These are phyloP conservation scores for Russula olivacea DNA, from an alignment of 768 basidiomycete species.

Conservation along the genomic window DNA sequence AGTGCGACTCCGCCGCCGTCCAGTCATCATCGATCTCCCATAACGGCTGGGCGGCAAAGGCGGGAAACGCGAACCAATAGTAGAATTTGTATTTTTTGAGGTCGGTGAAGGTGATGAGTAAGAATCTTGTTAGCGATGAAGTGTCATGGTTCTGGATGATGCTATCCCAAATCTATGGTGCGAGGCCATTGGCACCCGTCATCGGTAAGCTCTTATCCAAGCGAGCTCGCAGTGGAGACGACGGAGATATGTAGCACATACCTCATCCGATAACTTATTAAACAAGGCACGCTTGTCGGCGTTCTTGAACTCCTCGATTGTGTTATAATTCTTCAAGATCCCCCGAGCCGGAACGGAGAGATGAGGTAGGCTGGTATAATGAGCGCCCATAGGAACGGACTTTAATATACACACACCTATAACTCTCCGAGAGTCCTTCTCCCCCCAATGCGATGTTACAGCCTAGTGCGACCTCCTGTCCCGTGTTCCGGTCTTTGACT, in stretches of 20 bases:
- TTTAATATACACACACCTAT: slow-evolving; percentile 37
- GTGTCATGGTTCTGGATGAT: slow-evolving; percentile 49
- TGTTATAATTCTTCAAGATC: slow-evolving; percentile 89
- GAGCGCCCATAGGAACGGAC: not conserved
- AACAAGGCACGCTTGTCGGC: slow-evolving; percentile 87
- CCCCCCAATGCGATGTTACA: slow-evolving; percentile 59
- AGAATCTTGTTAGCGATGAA: slow-evolving; percentile 62
- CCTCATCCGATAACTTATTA: slow-evolving; percentile 62
- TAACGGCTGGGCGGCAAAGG: slow-evolving; percentile 80
- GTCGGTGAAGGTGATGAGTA: slow-evolving; percentile 92
- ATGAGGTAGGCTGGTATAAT: slow-evolving; percentile 38
- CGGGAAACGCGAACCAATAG: slow-evolving; percentile 98
- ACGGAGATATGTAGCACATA: slow-evolving; percentile 30
- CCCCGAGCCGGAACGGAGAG: slow-evolving; percentile 54
- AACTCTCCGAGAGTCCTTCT: slow-evolving; percentile 52
- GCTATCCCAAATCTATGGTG: slow-evolving; percentile 60
- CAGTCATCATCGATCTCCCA: slow-evolving; percentile 80
- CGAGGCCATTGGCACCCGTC: not conserved
- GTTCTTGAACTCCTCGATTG: slow-evolving; percentile 91
- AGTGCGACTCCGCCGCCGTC: slow-evolving; percentile 42
- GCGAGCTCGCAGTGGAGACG: not conserved
- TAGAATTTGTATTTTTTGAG: slow-evolving; percentile 97
- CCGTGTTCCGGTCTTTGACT: slow-evolving; percentile 72
- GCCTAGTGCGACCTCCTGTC: slow-evolving; percentile 63
- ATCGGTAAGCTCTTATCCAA: not conserved